Percentiles rank a stretch among this genome's conserved stretches.
Evolutionary conservation across 441 rosid species (phyloP).

Genomic region (Corymbia citriodora): DNA sequence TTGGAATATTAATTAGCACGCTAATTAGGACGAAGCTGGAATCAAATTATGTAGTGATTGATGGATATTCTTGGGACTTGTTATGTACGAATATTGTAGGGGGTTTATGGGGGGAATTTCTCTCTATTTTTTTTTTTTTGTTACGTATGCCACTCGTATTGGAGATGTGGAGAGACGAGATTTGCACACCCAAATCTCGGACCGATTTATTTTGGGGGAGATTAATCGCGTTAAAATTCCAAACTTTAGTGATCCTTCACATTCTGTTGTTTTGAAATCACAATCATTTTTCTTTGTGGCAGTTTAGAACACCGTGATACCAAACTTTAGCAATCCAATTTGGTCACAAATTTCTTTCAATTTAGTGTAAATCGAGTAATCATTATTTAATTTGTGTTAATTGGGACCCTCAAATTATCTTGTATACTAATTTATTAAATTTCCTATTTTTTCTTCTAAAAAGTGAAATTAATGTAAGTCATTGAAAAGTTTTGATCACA

Average conservation of each 20-base stretch:
- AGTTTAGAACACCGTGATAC: neutral
- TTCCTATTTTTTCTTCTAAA: neutral
- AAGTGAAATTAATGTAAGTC: neutral
- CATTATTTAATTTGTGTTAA: neutral
- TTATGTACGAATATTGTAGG: neutral
- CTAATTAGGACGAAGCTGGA: neutral
- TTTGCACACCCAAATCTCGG: neutral
- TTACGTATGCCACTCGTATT: neutral
- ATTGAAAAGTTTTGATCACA: neutral
- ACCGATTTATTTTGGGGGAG: neutral
- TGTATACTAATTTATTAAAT: neutral
- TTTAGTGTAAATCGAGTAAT: neutral
- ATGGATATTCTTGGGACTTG: neutral
- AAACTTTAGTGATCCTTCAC: neutral
- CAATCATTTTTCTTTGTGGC: neutral
- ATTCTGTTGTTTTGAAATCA: neutral
- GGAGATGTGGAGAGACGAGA: neutral
- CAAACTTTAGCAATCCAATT: neutral
- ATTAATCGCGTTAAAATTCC: neutral
- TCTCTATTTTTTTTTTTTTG: neutral
- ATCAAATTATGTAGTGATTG: neutral
- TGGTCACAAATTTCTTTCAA: neutral
- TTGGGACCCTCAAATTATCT: neutral
- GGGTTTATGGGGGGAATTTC: neutral
- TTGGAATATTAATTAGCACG: neutral